Evolutionary conservation across 2,329 filamentous ascomycete genomes (phyloP).

Genomic region (Penicillium sp.): DNA sequence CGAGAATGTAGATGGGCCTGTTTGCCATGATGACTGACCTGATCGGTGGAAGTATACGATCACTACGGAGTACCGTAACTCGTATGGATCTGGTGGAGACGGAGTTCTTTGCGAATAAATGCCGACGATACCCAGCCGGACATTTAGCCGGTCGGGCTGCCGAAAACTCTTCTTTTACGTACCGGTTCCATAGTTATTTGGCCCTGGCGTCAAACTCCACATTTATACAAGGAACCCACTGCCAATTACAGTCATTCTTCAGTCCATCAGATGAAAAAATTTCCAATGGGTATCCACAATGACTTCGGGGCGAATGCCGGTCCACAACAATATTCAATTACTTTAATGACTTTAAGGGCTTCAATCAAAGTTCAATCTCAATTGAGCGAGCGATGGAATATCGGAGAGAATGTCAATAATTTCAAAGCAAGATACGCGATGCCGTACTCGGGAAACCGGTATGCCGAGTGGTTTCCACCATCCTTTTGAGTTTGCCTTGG

Average conservation of each 20-base stretch:
- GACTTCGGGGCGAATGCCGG: neutral
- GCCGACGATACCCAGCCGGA: neutral
- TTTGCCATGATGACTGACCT: constrained; percentile 4
- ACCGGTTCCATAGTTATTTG: neutral
- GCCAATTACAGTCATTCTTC: neutral
- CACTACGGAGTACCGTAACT: neutral
- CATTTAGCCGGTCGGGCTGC: neutral
- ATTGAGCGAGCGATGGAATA: neutral
- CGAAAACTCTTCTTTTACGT: neutral
- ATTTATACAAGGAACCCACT: neutral
- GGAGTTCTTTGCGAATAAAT: neutral
- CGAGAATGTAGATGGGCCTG: constrained; percentile 15
- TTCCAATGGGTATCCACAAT: neutral
- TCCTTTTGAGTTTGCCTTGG: neutral
- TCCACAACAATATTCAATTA: neutral
- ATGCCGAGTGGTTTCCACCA: neutral
- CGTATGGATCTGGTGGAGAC: neutral
- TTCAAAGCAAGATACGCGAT: neutral
- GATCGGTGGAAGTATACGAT: neutral
- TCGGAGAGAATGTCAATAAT: neutral
- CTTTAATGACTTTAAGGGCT: neutral
- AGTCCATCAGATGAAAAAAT: neutral
- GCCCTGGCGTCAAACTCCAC: neutral
- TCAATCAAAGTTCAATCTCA: neutral
- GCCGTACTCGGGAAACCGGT: neutral